These are phyloP conservation scores for Neonectria hederae DNA, from an alignment of 2,329 filamentous ascomycete species.

Conservation along the genomic window DNA sequence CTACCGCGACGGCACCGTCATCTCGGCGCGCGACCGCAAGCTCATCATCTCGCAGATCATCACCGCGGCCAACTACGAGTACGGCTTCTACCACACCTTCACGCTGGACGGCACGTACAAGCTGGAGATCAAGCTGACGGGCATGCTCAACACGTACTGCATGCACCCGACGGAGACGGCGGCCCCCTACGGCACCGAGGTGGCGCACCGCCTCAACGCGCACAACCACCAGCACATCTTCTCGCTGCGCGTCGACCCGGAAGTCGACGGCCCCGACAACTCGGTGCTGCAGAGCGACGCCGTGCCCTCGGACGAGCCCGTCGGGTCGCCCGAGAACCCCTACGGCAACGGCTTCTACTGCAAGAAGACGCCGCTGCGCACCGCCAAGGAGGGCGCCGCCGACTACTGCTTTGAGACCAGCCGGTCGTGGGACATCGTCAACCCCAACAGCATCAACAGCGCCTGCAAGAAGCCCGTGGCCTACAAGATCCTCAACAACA, in stretches of 20 bases:
- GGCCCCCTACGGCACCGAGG: conserved; percentile 71
- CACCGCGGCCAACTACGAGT: conserved; percentile 74
- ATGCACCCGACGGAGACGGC: conserved; percentile 52
- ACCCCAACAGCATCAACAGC: conserved; percentile 82
- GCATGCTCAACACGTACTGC: conserved; percentile 53
- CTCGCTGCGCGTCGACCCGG: conserved; percentile 71
- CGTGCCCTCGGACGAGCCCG: conserved; percentile 72
- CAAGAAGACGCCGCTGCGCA: conserved; percentile 81
- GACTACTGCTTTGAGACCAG: conserved; percentile 84
- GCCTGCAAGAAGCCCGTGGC: conserved; percentile 85
- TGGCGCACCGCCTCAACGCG: conserved; percentile 69
- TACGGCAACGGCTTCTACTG: conserved; percentile 93
- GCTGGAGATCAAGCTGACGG: conserved; percentile 64
- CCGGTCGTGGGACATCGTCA: conserved; percentile 90
- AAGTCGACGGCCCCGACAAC: conserved; percentile 70
- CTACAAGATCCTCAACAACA: conserved; percentile 91
- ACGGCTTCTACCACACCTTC: conserved; percentile 52
- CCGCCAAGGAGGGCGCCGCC: conserved; percentile 71
- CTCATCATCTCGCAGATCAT: conserved; percentile 72
- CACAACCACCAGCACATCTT: conserved; percentile 79
- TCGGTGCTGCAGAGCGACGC: conserved; percentile 81
- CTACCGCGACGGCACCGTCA: conserved; percentile 66
- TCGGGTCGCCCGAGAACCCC: conserved; percentile 82
- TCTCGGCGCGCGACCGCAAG: conserved; percentile 66
- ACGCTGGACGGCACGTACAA: conserved; percentile 72